A percentile compares a stretch with the other conserved stretches of the same genome.
phyloP scores from a whole-genome alignment of 2,329 filamentous ascomycete genomes.

The Pseudocercospora ulei region DNA sequence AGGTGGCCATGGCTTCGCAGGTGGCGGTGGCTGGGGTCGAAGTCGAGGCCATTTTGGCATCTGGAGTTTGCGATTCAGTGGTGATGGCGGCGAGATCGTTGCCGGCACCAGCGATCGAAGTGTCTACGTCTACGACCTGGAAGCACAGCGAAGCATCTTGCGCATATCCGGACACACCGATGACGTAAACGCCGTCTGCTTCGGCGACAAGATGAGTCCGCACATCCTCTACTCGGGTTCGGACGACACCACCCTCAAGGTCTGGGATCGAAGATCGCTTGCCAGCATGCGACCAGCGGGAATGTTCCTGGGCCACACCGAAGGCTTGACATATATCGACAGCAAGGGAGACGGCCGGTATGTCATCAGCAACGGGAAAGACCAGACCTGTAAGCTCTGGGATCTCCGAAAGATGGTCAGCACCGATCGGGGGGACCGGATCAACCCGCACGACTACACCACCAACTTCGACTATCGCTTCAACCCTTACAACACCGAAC shows the following conservation, averaged over 20 bases:
- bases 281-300: constrained; percentile 53
- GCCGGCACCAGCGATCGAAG: constrained; percentile 71
- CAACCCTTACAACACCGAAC: constrained; percentile 53
- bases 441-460: constrained; percentile 49
- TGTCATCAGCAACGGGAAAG: constrained; percentile 86
- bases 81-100: constrained; percentile 80
- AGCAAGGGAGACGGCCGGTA: constrained; percentile 85
- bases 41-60: constrained; percentile 39
- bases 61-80: constrained; percentile 86
- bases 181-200: constrained; percentile 95
- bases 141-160: constrained; percentile 64
- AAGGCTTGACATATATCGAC: constrained; percentile 57
- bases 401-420: constrained; percentile 83
- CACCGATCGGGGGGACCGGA: constrained; percentile 51
- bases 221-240: constrained; percentile 95
- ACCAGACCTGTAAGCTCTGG: constrained; percentile 97
- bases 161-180: constrained; percentile 68
- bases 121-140: constrained; percentile 87
- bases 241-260: constrained; percentile 85
- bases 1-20: constrained; percentile 31
- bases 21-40: constrained; percentile 27
- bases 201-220: constrained; percentile 76
- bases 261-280: constrained; percentile 79
- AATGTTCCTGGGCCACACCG: constrained; percentile 56
- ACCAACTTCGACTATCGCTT: constrained; percentile 67